These are phyloP conservation scores for Sporothrix protearum DNA, from an alignment of 2,329 filamentous ascomycete species.

Conservation along the genomic window DNA sequence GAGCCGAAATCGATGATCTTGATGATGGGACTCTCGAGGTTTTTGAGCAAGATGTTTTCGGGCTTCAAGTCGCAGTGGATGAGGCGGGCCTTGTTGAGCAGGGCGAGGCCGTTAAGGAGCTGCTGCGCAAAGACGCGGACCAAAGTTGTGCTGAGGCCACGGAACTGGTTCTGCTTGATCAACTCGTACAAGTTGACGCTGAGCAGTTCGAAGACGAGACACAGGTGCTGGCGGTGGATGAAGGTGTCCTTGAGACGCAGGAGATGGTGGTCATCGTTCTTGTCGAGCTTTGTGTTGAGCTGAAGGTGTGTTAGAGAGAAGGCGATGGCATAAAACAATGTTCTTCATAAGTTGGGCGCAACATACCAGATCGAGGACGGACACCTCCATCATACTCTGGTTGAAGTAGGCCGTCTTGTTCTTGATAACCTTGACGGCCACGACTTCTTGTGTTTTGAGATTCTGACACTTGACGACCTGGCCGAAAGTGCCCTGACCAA, in stretches of 20 bases:
- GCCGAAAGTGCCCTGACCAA: slow-evolving; percentile 95
- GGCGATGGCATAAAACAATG: too few species aligned
- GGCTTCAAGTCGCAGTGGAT: slow-evolving; percentile 99
- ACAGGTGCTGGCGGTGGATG: slow-evolving; percentile 95
- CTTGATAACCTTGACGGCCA: slow-evolving; percentile 98
- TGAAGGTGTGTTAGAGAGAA: slow-evolving; percentile 36
- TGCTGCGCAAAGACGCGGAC: slow-evolving; percentile 98
- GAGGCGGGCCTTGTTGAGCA: slow-evolving; percentile 91
- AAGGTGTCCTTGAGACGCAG: slow-evolving; percentile 95
- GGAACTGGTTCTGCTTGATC: slow-evolving; percentile 99
- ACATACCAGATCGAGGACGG: slow-evolving; percentile 84
- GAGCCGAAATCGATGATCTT: slow-evolving; percentile 99
- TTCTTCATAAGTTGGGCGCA: background rate
- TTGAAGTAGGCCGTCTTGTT: slow-evolving; percentile 99
- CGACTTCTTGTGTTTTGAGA: slow-evolving; percentile 94
- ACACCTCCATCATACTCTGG: slow-evolving; percentile 99
- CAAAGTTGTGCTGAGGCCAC: slow-evolving; percentile 91
- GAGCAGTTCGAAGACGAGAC: slow-evolving; percentile 90
- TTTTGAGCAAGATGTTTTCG: slow-evolving; percentile 96
- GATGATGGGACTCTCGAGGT: slow-evolving; percentile 97
- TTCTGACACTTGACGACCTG: slow-evolving; percentile 99
- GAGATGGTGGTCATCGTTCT: slow-evolving; percentile 97
- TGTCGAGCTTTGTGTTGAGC: slow-evolving; percentile 98
- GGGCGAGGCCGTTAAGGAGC: slow-evolving; percentile 82
- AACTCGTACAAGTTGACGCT: slow-evolving; percentile 98